phyloP scores from a whole-genome alignment of 2,329 filamentous ascomycete species.

The Ophiostoma tasmaniense region DNA sequence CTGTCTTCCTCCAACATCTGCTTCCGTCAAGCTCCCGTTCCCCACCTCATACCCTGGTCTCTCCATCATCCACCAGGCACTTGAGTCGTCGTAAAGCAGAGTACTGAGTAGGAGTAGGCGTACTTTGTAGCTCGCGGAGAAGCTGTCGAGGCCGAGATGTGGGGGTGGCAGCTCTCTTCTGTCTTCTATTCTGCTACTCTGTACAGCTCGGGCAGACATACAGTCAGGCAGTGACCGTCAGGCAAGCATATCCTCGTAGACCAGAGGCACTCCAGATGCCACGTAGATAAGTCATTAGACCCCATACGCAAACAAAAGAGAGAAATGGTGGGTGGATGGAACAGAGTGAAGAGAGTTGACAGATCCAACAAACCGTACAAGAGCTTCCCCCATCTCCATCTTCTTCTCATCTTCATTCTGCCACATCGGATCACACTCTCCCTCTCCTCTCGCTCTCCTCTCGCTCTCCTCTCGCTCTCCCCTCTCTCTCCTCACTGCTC shows the following conservation, averaged over 20 bases:
- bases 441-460: no score
- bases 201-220: conserved; percentile 1
- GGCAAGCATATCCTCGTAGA: background rate
- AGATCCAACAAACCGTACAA: background rate
- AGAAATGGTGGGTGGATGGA: background rate
- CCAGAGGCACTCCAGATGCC: background rate
- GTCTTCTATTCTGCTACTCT: background rate
- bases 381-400: background rate
- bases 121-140: background rate
- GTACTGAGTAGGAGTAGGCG: no score
- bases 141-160: background rate
- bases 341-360: background rate
- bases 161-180: background rate
- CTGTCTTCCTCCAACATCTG: background rate
- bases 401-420: no score
- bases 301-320: background rate
- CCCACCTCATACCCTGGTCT: background rate
- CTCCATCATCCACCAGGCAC: background rate
- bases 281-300: background rate
- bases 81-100: background rate
- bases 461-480: background rate
- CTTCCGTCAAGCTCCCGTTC: conserved; percentile 2
- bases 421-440: background rate
- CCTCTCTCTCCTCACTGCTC: background rate
- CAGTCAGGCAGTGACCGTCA: background rate